Evolutionary conservation across 192 early-diverging fungal species (phyloP), one percentile per base, ranked within the genome.

Genomic region (Backusella mclennaniae): DNA sequence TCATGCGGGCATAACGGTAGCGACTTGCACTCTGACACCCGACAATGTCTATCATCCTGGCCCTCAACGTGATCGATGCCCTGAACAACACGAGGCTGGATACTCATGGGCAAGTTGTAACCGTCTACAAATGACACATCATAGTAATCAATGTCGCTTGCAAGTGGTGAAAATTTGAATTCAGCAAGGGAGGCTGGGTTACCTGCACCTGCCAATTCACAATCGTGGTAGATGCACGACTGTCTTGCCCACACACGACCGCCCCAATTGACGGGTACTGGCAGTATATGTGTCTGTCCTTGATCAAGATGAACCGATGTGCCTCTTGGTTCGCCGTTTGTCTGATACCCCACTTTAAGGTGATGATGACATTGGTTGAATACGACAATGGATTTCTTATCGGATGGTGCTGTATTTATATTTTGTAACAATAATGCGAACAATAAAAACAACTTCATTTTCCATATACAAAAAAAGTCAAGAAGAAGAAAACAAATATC

Each of bases 51-150:
- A 4, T 2, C 36, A 23, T 39, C 71, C 23, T 42, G 12, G 14
- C 35, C 2, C 0, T 15, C 66, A 7, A 56, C 6, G 19, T 67
- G 14, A 35, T 76, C 71, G 15, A 73, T 21, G 14, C 53, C 72
- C 0, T 68, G 23, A 15, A 23, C 21, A 21, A 72, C 29, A 44
- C 41, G 35, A 4, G 81, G 81, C 23, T 41, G 66, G 31, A 82
- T 78, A 19, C 66, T 29, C 14, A 82, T 53, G 6, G 77, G 77
- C 53, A 82, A 36, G 36, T 82, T 82, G 39, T 46, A 82, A 8
- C 81, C 81, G 63, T 82, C 81, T 5, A 82, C 81, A 67, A 79
- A 77, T 3, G 77, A 79, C 0, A 82, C 44, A 71, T 82, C 81
- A 41, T 82, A 82, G 26, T 63, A 82, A 68, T 82, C 81, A n/a